Conservation (phyloP, 192 early-diverging fungal species). For the Coemansia sp. region DNA sequence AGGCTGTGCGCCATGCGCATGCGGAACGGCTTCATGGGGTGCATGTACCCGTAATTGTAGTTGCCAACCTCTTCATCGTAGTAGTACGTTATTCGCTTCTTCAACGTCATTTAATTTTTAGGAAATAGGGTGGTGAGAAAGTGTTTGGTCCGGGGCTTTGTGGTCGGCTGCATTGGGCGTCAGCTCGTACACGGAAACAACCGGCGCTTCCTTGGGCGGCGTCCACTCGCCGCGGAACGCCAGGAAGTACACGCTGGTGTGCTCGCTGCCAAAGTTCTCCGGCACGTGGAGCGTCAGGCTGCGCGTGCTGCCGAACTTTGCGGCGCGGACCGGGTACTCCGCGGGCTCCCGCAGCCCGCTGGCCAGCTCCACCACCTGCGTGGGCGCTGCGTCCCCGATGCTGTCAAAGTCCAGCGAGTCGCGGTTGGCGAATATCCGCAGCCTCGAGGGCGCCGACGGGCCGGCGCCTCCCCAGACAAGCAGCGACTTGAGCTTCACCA, state of each 20-base stretch:
- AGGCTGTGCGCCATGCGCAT: slow-evolving; percentile 95
- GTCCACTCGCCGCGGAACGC: slow-evolving; percentile 92
- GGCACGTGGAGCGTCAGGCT: slow-evolving; percentile 82
- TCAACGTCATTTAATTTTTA: slow-evolving; percentile 34
- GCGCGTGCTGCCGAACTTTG: slow-evolving; percentile 77
- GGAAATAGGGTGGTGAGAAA: slow-evolving; percentile 37
- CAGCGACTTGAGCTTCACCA: slow-evolving; percentile 89
- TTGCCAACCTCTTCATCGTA: slow-evolving; percentile 65
- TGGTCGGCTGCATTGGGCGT: slow-evolving; percentile 73
- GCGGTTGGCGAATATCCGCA: slow-evolving; percentile 88
- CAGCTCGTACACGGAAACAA: slow-evolving; percentile 72
- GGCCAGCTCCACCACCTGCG: slow-evolving; percentile 83
- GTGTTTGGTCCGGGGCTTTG: slow-evolving; percentile 56
- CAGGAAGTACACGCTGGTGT: slow-evolving; percentile 71
- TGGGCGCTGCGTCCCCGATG: slow-evolving; percentile 62
- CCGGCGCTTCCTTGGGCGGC: slow-evolving; percentile 65
- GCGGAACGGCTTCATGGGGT: slow-evolving; percentile 98
- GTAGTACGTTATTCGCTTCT: slow-evolving; percentile 52
- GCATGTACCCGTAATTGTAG: slow-evolving; percentile 90
- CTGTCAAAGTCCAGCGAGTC: slow-evolving; percentile 90
- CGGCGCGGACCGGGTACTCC: slow-evolving; percentile 64
- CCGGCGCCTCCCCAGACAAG: slow-evolving; percentile 66
- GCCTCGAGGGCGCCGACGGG: slow-evolving; percentile 59
- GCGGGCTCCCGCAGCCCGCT: slow-evolving; percentile 54
- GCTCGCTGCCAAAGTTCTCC: slow-evolving; percentile 73